Evolutionary conservation across 2,329 filamentous ascomycete genomes (phyloP).

Genomic region (Colletotrichum spinosum): DNA sequence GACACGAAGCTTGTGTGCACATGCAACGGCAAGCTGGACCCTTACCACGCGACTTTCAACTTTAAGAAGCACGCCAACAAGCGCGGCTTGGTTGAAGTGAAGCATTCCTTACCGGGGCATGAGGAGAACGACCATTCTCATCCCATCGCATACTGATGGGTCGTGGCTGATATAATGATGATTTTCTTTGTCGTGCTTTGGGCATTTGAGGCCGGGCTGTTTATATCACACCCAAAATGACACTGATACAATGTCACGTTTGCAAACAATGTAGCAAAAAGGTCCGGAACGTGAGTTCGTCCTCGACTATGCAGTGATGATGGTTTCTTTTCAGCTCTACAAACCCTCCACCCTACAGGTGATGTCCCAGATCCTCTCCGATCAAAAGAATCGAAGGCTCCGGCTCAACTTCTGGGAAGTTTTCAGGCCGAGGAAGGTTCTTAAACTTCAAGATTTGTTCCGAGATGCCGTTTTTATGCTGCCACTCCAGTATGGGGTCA

Average conservation of each 20-base stretch:
- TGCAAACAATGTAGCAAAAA: too few relatives aligned
- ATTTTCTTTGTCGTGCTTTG: too few relatives aligned
- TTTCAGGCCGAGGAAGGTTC: conserved; percentile 13
- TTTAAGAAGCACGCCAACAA: background rate
- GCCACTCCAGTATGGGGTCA: conserved; percentile 25
- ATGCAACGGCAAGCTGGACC: background rate
- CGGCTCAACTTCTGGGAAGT: conserved; percentile 24
- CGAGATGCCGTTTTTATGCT: conserved; percentile 20
- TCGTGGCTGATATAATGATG: too few relatives aligned
- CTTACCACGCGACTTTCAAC: background rate
- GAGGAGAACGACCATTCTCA: background rate
- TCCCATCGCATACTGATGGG: background rate
- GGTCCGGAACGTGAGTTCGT: too few relatives aligned
- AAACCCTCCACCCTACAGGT: background rate
- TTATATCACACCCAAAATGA: too few relatives aligned
- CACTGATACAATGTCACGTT: too few relatives aligned
- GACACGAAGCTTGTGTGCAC: background rate
- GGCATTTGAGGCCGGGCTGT: too few relatives aligned
- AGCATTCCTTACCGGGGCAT: background rate
- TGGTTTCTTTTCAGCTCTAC: background rate
- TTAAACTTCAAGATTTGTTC: conserved; percentile 28
- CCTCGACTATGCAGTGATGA: background rate
- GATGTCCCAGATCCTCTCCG: conserved; percentile 12
- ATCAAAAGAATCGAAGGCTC: conserved; percentile 25
- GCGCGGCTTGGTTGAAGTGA: background rate